Conservation (phyloP, 129 eudicot species). For the Flaveria trinervia region DNA sequence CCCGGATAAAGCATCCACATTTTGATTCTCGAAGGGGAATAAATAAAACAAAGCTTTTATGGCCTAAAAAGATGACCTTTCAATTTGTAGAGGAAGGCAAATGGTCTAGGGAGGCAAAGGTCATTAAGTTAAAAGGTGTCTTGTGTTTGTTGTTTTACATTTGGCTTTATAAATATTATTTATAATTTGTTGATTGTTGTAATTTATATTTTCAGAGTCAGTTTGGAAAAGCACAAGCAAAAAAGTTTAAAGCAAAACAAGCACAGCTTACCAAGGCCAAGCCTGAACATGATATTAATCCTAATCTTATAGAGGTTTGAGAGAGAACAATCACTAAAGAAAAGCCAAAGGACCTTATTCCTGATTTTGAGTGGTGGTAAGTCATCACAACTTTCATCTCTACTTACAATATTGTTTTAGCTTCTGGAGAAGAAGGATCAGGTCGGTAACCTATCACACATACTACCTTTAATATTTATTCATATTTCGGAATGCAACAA, state of each 20-base stretch:
- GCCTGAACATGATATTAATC: constrained; percentile 93
- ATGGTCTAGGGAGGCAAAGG: constrained; percentile 95
- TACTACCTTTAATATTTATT: too few relatives aligned
- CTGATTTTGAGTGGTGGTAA: constrained; percentile 97
- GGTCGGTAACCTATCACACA: not conserved
- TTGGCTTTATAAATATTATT: not conserved
- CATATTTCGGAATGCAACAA: not conserved
- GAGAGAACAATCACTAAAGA: constrained; percentile 83
- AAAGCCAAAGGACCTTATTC: constrained; percentile 86
- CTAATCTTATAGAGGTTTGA: constrained; percentile 84
- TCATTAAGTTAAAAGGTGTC: constrained; percentile 77
- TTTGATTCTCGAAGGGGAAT: constrained; percentile 95
- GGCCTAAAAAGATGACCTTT: constrained; percentile 89
- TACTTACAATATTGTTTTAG: not conserved
- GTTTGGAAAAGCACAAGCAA: constrained; percentile 96
- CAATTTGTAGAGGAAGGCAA: constrained; percentile 99
- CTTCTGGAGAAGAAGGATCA: not conserved
- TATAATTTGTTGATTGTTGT: constrained; percentile 2
- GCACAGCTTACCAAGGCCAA: constrained; percentile 92
- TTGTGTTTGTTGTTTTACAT: constrained; percentile 1
- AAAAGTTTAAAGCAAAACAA: constrained; percentile 86
- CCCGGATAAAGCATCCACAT: constrained; percentile 78
- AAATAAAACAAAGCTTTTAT: constrained; percentile 69
- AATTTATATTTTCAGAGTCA: constrained; percentile 52
- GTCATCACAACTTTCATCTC: constrained; percentile 16